Evolutionary conservation across 352 stramenopile species (phyloP).

Genomic region (Globisporangium acanthophoron): DNA sequence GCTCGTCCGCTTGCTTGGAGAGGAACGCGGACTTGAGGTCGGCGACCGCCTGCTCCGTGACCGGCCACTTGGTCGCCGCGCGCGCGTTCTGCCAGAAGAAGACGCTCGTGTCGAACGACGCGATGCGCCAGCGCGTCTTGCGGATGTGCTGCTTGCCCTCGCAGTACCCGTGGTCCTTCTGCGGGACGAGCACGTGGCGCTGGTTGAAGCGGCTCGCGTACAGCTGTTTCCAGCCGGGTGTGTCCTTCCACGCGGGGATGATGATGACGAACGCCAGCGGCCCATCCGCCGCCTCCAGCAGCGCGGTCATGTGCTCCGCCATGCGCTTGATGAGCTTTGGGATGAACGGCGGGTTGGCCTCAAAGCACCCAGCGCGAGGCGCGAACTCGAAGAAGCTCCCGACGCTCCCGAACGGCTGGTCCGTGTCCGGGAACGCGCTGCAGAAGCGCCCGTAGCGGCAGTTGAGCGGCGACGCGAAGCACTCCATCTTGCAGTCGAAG

Average conservation of each 20-base stretch:
- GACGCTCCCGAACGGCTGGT: constrained; percentile 85
- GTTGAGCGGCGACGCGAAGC: constrained; percentile 94
- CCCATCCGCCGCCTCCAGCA: constrained; percentile 56
- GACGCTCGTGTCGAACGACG: constrained; percentile 94
- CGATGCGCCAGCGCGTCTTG: constrained; percentile 83
- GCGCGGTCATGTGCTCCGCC: constrained; percentile 81
- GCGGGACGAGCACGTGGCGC: constrained; percentile 60
- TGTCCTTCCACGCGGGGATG: constrained; percentile 87
- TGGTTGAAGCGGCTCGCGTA: constrained; percentile 73
- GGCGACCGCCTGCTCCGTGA: constrained; percentile 49
- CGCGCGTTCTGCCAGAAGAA: constrained; percentile 94
- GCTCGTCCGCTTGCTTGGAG: constrained; percentile 75
- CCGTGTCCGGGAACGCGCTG: constrained; percentile 87
- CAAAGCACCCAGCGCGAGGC: constrained; percentile 83
- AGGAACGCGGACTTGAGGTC: constrained; percentile 57
- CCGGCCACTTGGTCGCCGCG: constrained; percentile 59
- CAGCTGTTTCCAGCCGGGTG: constrained; percentile 77
- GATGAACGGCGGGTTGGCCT: constrained; percentile 95
- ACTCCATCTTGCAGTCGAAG: constrained; percentile 92
- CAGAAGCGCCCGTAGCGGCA: constrained; percentile 88
- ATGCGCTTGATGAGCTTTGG: constrained; percentile 90
- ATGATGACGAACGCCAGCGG: constrained; percentile 90
- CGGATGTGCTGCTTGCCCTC: constrained; percentile 90
- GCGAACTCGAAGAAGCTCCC: constrained; percentile 93
- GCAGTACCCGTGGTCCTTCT: constrained; percentile 88